Conservation (phyloP, 805 yeast genomes). For the Candida sphagnicola region DNA sequence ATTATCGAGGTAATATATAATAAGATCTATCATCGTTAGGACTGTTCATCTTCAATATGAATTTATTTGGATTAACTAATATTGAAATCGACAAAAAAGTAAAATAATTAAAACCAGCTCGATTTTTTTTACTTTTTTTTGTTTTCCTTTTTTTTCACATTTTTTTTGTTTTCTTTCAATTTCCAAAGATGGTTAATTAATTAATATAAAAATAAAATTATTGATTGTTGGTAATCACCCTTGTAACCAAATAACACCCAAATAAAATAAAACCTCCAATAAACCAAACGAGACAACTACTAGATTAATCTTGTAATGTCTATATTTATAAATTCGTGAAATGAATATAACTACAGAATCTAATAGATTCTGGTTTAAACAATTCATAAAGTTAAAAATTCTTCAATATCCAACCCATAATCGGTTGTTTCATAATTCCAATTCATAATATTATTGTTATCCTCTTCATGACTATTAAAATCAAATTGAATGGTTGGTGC, state of each 20-base stretch:
- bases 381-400: neutral
- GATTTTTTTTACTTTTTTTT: conserved; percentile 1
- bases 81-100: neutral
- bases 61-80: neutral
- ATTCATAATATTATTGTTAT: neutral
- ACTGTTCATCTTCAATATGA: no score
- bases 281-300: neutral
- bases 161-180: neutral
- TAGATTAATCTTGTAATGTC: neutral
- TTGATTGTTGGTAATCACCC: conserved; percentile 1
- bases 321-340: neutral
- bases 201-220: neutral
- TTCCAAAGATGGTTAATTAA: neutral
- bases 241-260: neutral
- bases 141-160: neutral
- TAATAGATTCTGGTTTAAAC: no score
- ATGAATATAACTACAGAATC: no score
- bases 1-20: no score
- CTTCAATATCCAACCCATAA: neutral
- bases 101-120: neutral
- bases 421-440: neutral
- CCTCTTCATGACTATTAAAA: conserved; percentile 1
- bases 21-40: no score
- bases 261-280: neutral
- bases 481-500: conserved; percentile 4